Conservation (phyloP, 148 eudicot genomes). For the Camellia granthamiana region DNA sequence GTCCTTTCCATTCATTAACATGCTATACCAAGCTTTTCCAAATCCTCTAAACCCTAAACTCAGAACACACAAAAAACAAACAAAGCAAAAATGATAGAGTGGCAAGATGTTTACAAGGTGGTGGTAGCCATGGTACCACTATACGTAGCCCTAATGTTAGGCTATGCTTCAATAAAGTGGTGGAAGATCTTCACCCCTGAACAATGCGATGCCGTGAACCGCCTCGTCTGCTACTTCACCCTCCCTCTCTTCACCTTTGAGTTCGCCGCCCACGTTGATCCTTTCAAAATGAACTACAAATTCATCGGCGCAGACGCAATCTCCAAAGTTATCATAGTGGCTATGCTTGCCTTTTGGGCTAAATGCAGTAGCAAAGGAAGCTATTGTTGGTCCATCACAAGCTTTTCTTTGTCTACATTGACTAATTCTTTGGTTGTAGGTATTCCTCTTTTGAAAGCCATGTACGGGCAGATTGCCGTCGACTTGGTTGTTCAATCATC, state of each 20-base stretch:
- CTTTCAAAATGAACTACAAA: constrained; percentile 57
- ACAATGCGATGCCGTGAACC: constrained; percentile 67
- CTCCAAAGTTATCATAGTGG: constrained; percentile 60
- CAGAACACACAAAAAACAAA: background rate
- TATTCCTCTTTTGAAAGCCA: constrained; percentile 58
- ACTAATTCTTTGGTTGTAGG: constrained; percentile 75
- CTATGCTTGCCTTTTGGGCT: constrained; percentile 60
- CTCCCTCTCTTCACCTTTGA: constrained; percentile 71
- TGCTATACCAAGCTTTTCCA: no score
- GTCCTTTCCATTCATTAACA: no score
- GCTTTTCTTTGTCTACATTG: constrained; percentile 60
- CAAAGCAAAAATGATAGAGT: constrained; percentile 50
- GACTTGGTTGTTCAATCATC: constrained; percentile 71
- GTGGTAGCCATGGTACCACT: constrained; percentile 73
- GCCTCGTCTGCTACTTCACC: constrained; percentile 65
- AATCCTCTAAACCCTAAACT: no score
- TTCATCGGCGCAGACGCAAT: constrained; percentile 66
- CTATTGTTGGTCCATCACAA: constrained; percentile 75
- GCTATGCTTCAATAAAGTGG: constrained; percentile 75
- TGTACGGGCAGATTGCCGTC: constrained; percentile 60
- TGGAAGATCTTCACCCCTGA: constrained; percentile 60
- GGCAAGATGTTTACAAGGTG: constrained; percentile 76
- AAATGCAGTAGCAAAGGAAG: constrained; percentile 61
- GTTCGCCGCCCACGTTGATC: constrained; percentile 70
- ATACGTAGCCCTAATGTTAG: constrained; percentile 62